Conservation (phyloP, 2,329 filamentous ascomycete species). For the Allantophomopsis lycopodina region DNA sequence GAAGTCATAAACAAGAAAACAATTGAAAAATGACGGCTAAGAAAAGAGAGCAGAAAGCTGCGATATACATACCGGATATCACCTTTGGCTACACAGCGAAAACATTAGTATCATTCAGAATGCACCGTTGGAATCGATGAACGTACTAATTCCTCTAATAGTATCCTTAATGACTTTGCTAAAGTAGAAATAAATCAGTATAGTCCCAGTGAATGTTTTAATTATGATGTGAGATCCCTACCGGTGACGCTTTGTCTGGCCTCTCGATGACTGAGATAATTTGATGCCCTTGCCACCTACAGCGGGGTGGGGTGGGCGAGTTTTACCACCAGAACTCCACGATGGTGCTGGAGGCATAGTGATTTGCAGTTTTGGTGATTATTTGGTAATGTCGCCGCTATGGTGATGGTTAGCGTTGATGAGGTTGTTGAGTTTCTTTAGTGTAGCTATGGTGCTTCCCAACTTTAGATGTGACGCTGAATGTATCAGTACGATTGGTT, state of each 20-base stretch:
- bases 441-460: no score
- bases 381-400: no score
- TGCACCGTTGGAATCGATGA: not conserved
- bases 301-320: not conserved
- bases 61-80: constrained; percentile 31
- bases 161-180: constrained; percentile 35
- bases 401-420: no score
- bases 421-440: no score
- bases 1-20: no score
- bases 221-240: not conserved
- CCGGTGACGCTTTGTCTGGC: constrained; percentile 2
- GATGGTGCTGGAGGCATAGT: not conserved
- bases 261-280: not conserved
- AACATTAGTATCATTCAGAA: constrained; percentile 10
- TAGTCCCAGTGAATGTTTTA: no score
- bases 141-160: constrained; percentile 36
- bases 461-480: no score
- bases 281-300: constrained; percentile 4
- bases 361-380: no score
- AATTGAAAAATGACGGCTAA: not conserved
- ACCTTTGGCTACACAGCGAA: constrained; percentile 29
- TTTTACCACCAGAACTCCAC: not conserved
- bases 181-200: not conserved
- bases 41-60: not conserved
- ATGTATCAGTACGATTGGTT: no score